phyloP scores from a whole-genome alignment of 345 rosid species.

The Isatis tinctoria region DNA sequence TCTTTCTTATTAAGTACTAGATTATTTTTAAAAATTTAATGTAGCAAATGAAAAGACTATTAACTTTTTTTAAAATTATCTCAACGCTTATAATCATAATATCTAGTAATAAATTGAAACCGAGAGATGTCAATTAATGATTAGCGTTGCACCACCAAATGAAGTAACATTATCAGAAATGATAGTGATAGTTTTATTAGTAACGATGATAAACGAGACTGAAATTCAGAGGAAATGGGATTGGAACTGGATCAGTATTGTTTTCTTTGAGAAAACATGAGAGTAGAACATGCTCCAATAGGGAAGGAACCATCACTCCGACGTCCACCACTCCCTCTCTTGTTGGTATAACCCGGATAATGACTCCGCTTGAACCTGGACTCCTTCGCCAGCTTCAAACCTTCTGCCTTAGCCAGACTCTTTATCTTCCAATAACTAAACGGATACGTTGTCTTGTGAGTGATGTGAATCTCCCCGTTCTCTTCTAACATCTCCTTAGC shows the following conservation, averaged over 20 bases:
- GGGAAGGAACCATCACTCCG: slow-evolving; percentile 3
- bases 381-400: slow-evolving; percentile 33
- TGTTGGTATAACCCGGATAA: slow-evolving; percentile 48
- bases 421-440: slow-evolving; percentile 40
- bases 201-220: neutral
- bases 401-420: slow-evolving; percentile 30
- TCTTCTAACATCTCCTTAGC: slow-evolving; percentile 39
- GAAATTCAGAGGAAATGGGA: neutral
- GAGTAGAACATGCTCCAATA: slow-evolving; percentile 29
- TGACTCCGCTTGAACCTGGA: slow-evolving; percentile 22
- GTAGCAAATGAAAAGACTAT: neutral
- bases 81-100: neutral
- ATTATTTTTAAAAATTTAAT: neutral
- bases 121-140: neutral
- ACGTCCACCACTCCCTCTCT: slow-evolving; percentile 48
- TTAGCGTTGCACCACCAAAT: neutral
- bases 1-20: neutral
- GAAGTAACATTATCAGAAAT: neutral
- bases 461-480: slow-evolving; percentile 52
- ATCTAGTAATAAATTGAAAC: neutral
- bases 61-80: neutral
- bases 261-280: slow-evolving; percentile 12
- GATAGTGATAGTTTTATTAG: too few species aligned
- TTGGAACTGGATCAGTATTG: neutral
- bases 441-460: slow-evolving; percentile 52